These are phyloP conservation scores for Malassezia arunalokei DNA, from an alignment of 1,284 basidiomycete species.

Conservation along the genomic window DNA sequence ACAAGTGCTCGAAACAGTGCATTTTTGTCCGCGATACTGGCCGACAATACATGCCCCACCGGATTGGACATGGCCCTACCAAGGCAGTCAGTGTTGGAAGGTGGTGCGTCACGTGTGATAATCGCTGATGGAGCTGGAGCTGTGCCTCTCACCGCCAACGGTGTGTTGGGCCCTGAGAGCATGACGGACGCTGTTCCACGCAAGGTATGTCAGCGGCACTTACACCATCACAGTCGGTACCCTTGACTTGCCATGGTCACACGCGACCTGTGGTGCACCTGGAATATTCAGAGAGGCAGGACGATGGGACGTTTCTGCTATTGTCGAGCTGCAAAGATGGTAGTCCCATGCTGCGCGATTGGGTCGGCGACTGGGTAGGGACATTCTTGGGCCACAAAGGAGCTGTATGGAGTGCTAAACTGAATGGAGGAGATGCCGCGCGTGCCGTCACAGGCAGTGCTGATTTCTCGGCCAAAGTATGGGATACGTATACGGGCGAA, in stretches of 20 bases:
- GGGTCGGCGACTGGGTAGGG: conserved; percentile 88
- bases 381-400: conserved; percentile 98
- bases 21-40: too few species aligned
- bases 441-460: conserved; percentile 85
- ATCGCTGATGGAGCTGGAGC: too few species aligned
- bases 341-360: conserved; percentile 43
- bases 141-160: neutral
- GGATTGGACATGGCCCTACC: too few species aligned
- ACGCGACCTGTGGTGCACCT: conserved; percentile 79
- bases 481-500: conserved; percentile 86
- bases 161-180: neutral
- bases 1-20: too few species aligned
- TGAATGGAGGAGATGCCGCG: conserved; percentile 57
- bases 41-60: too few species aligned
- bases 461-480: conserved; percentile 96
- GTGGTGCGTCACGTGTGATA: too few species aligned
- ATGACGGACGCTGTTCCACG: neutral
- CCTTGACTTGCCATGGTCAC: conserved; percentile 52
- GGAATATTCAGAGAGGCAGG: conserved; percentile 66
- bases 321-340: conserved; percentile 45
- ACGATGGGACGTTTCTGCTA: conserved; percentile 50
- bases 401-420: conserved; percentile 92
- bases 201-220: neutral
- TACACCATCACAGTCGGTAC: conserved; percentile 29
- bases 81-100: too few species aligned